Evolutionary conservation across 768 basidiomycete genomes (phyloP), one percentile per base, ranked within the genome.

Genomic region (Tylopilus vinaceipallidus): DNA sequence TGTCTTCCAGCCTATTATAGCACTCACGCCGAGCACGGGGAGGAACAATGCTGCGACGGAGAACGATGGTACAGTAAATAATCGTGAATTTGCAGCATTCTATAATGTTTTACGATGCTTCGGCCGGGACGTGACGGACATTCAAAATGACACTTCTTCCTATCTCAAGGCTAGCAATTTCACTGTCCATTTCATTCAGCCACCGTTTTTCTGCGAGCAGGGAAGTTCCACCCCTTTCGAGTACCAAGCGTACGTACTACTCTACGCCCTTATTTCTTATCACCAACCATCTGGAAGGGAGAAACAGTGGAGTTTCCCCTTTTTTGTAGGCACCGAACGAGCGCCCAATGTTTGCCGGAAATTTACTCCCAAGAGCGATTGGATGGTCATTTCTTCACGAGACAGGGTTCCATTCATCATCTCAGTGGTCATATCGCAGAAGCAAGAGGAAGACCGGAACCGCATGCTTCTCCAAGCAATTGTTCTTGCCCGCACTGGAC

Each of bases 381-480:
- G n/a, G n/a, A n/a, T 14, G 43, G 49, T 50, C 10, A 32, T 11
- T 4, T 36, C 55, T 3, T 6, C 4, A 1, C 6, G 8, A 2
- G 20, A 26, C 23, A 3, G n/a, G 0, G 47, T 37, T 13, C 58
- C 51, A 3, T 60, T 60, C 19, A 9, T 56, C n/a, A 33, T 60
- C 5, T 56, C 13, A 2, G 49, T 60, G 23, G 43, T 53, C 1
- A 27, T 49, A 12, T 60, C 46, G 4, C 8, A 45, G 1, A 14
- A 8, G n/a, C 2, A 10, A 1, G 10, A 46, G 20, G 0, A 0
- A 0, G 48, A 39, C 14, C 38, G 36, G 8, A 35, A 1, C 9
- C 35, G 50, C 2, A 60, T 60, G 58, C 55, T 60, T 10, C 5
- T 60, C 16, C n/a, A 60, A 19, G 55, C 49, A 2, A 57, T 37